A percentile compares a stretch with the other conserved stretches of the same genome.
phyloP scores from a whole-genome alignment of 1,284 basidiomycete species.

The Rhodofomes roseus region DNA sequence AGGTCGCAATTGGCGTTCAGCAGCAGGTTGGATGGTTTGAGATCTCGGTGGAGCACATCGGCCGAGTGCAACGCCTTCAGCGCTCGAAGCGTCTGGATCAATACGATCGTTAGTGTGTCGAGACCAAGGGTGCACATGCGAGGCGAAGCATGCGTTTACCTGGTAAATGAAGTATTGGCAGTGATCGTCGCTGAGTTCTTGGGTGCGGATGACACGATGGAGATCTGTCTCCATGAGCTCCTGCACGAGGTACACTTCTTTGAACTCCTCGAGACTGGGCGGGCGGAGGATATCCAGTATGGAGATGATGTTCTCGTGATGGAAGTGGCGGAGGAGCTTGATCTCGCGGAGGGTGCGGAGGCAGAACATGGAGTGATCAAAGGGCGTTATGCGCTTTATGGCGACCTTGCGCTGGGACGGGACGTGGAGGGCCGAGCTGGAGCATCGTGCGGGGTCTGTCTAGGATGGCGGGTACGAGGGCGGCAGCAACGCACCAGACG shows the following conservation, averaged over 20 bases:
- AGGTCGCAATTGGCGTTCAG: conserved; percentile 93
- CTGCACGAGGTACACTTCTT: conserved; percentile 82
- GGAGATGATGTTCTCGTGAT: conserved; percentile 80
- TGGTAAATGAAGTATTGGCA: conserved; percentile 96
- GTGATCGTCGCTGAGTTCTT: conserved; percentile 85
- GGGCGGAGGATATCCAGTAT: conserved; percentile 78
- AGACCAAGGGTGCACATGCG: not conserved
- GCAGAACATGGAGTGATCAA: conserved; percentile 88
- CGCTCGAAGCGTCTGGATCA: conserved; percentile 73
- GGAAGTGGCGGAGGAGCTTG: conserved; percentile 77
- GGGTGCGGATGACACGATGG: conserved; percentile 84
- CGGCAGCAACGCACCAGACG: conserved; percentile 44
- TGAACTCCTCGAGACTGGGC: conserved; percentile 62
- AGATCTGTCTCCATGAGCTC: conserved; percentile 92
- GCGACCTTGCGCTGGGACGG: conserved; percentile 64
- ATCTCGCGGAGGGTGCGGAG: conserved; percentile 82
- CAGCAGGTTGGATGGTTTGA: conserved; percentile 89
- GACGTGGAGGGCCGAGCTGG: conserved; percentile 65
- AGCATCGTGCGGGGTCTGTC: not conserved
- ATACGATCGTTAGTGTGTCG: not conserved
- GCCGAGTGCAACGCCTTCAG: conserved; percentile 90
- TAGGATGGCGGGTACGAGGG: not conserved
- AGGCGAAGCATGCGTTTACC: conserved; percentile 40
- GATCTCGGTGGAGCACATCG: conserved; percentile 81
- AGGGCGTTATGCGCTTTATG: conserved; percentile 82